Conservation (phyloP, 495 filamentous ascomycete genomes). For the Astrothelium macrocarpum region DNA sequence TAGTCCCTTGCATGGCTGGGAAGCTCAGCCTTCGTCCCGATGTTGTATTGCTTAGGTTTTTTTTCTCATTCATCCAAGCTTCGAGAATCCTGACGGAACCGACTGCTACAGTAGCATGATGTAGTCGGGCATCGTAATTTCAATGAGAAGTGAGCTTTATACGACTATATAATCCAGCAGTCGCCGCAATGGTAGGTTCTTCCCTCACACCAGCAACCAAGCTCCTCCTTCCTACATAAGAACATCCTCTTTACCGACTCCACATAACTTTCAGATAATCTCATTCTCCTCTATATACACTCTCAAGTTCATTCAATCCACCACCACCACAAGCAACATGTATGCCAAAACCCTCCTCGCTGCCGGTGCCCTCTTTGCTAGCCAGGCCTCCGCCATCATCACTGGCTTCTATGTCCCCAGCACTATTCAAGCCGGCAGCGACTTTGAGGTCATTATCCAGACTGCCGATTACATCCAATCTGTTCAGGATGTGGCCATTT, state of each 20-base stretch:
- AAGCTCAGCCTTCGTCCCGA: too few species aligned
- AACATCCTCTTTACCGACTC: neutral
- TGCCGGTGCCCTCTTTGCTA: neutral
- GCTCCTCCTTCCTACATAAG: neutral
- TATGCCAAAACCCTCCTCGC: neutral
- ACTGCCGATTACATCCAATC: constrained; percentile 23
- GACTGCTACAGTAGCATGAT: neutral
- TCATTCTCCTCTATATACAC: neutral
- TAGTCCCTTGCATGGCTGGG: too few species aligned
- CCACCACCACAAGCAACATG: neutral
- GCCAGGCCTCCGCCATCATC: constrained; percentile 13
- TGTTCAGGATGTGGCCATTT: constrained; percentile 19
- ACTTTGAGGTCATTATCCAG: constrained; percentile 15
- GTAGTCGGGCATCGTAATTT: neutral
- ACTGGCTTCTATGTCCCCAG: constrained; percentile 13
- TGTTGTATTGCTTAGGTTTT: too few species aligned
- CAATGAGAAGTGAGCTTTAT: neutral
- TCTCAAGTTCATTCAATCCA: neutral
- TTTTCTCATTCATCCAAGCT: too few species aligned
- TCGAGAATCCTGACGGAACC: too few species aligned
- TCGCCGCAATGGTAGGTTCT: neutral
- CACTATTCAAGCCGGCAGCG: constrained; percentile 9
- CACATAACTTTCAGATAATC: neutral
- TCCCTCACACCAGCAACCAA: neutral
- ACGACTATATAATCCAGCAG: neutral